A percentile compares a stretch with the other conserved stretches of the same genome.
Evolutionary conservation across 2,329 filamentous ascomycete species (phyloP).

Genomic region (Xylariaceae sp.): DNA sequence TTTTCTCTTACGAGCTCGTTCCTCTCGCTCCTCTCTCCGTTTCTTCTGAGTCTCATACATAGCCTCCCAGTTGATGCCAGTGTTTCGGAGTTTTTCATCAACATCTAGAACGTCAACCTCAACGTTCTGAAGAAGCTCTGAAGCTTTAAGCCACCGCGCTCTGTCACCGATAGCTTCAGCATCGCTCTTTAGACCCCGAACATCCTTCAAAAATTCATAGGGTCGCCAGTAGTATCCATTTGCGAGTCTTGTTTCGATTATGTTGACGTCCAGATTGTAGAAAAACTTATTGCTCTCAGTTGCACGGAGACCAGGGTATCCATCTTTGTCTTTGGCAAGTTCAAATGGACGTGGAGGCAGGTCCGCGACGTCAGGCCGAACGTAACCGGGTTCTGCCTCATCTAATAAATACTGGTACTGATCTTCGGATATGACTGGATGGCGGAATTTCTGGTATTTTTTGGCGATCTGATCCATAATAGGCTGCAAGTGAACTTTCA

Average conservation of each 20-base stretch:
- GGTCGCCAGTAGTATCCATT: slow-evolving; percentile 95
- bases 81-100: slow-evolving; percentile 57
- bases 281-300: slow-evolving; percentile 78
- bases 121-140: slow-evolving; percentile 88
- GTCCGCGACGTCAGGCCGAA: slow-evolving; percentile 55
- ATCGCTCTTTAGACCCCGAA: slow-evolving; percentile 81
- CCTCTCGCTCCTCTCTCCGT: slow-evolving; percentile 57
- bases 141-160: slow-evolving; percentile 79
- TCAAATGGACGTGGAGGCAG: slow-evolving; percentile 72
- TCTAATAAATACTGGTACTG: slow-evolving; percentile 80
- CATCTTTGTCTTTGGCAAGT: slow-evolving; percentile 75
- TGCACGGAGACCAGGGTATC: slow-evolving; percentile 72
- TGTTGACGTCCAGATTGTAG: slow-evolving; percentile 90
- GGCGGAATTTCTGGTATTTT: slow-evolving; percentile 85
- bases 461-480: slow-evolving; percentile 96
- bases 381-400: slow-evolving; percentile 72
- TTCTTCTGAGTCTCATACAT: slow-evolving; percentile 72
- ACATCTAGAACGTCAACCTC: slow-evolving; percentile 87
- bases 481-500: slow-evolving; percentile 87
- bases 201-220: slow-evolving; percentile 84
- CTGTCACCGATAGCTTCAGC: slow-evolving; percentile 78
- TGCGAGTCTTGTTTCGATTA: slow-evolving; percentile 92
- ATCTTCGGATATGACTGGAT: slow-evolving; percentile 70
- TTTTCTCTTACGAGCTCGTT: slow-evolving; percentile 62
- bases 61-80: slow-evolving; percentile 73